Base-by-base conservation (phyloP, 345 rosid genomes). In the Moricandia arvensis region DNA sequence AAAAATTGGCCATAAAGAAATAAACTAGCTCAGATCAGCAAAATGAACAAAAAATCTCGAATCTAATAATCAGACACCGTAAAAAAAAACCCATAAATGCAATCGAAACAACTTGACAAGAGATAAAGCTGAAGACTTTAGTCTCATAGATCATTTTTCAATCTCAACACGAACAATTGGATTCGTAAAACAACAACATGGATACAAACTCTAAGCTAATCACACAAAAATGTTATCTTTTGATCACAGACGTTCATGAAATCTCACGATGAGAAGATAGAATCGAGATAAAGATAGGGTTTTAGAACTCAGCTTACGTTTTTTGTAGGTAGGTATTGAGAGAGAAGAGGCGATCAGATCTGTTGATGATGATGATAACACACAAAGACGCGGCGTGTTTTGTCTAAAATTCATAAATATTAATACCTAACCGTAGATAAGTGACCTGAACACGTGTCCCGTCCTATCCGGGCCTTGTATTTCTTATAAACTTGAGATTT, bases 271-370 rank as follows among this genome's bases (percentile, higher is more conserved):
- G 8, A 24, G 7, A 0, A 71, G 38, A 70, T 70, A 18, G 9
- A 55, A 69, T 3, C 21, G 27, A 47, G 8, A 6, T 33, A 2
- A 41, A 57, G 16, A 13, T 64, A 66, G 77, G 81, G 77, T 72
- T 60, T 58, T 49, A 29, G 38, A 66, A 4, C 12, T 67, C 33
- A 60, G 53, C 74, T 15, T 66, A 72, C 69, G 69, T 37, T 35
- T 33, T 57, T 69, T n/a, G n/a, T n/a, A n/a, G n/a, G n/a, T n/a
- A n/a, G 37, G 31, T 72, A 35, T 15, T n/a, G 53, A n/a, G 47
- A 5, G 65, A 61, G 58, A 62, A 69, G 62, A 72, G 17, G 74
- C 69, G 81, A 72, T 79, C 62, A 73, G 81, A 79, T 79, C 81
- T 79, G 71, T 68, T 17, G 72, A 63, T 69, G 64, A 66, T 73